Evolutionary conservation across 805 yeast genomes (phyloP), one percentile per base, ranked within the genome.

Genomic region (Candida incommunis): DNA sequence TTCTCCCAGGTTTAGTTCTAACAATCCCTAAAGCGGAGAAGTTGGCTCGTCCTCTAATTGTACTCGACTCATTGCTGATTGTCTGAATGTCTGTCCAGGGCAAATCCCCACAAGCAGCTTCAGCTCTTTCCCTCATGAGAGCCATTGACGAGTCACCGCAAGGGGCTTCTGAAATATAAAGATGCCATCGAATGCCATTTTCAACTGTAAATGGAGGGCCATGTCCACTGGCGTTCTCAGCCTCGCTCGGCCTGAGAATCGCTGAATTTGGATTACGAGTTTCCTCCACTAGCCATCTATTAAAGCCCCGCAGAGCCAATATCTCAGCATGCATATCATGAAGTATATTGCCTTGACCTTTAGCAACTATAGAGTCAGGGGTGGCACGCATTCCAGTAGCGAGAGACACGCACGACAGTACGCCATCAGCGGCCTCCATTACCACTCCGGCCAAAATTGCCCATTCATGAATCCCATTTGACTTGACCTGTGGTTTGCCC

Each of bases 301-400:
- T 88, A 56, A 90, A 76, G 1, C 77, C 74, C 23, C 97, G 63
- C 0, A 88, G 46, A 0, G 82, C 74, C 15, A 92, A 62, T 1
- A 87, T 72, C 56, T 90, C 98, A 0, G 97, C 96, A 64, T 90
- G 98, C 59, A 79, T 67, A 60, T 90, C 97, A 55, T 90, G 97
- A 0, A 90, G 65, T 5, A 86, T 59, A 16, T 59, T 56, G 0
- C 97, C 96, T 0, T 65, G 46, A 2, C 74, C 64, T 42, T 64
- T 63, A 2, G 57, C 49, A 0, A 81, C 59, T 2, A 51, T 55
- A 1, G 51, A 57, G 52, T 80, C 75, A 1, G 96, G 88, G 18
- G 73, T 54, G 0, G 85, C 73, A 57, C 92, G 92, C 43, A 86
- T 82, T 0, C 98, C 98, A 0, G 96, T 85, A 0, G 87, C 70